Base-by-base conservation (phyloP, 1,139 yeast genomes). In the Magnusiomyces suaveolens region DNA sequence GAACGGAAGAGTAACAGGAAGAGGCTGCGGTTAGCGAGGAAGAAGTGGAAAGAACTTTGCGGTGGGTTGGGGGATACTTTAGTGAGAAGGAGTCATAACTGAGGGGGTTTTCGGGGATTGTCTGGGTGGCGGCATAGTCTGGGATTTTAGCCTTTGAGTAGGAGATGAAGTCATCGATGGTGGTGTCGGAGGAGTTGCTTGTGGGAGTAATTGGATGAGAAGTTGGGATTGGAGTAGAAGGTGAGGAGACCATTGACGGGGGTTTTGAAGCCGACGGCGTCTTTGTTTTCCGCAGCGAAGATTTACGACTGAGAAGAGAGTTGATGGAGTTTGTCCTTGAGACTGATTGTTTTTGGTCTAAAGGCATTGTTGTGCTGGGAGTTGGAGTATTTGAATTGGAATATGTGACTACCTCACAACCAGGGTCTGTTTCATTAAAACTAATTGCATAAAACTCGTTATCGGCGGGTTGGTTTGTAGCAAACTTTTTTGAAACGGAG, bases 391-490 rank as follows among this genome's bases (percentile, higher is more conserved):
- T 10, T 10, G 18, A 38, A 38, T 38, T 38, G 18, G 20, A 38
- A 18, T 38, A 12, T n/a, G 20, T 4, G 4, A 18, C 20, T n/a
- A 4, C 18, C 6, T n/a, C n/a, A 16, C 6, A n/a, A 18, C 18
- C 21, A 6, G 47, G 47, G 47, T 44, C 33, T 12, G 47, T 44
- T 24, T 24, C 47, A 18, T 44, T 44, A 25, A 44, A 44, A 18
- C 29, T 24, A 18, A 44, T 44, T 3, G 47, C 47, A 24, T 44
- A 44, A 25, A 44, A 44, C 14, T 44, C 47, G 29, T 25, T 33
- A 44, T 23, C 24, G 8, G 23, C 33, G 14, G 29, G 3, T 25
- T 44, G 29, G 12, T 23, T 16, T n/a, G 23, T 23, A 16, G 32
- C 20, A 44, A 44, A 24, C 29, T 44, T 44, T 44, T 25, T 44